A percentile compares a stretch with the other conserved stretches of the same genome.
These are phyloP conservation scores for Inonotus obliquus DNA, from an alignment of 1,284 basidiomycete genomes.

Conservation along the genomic window DNA sequence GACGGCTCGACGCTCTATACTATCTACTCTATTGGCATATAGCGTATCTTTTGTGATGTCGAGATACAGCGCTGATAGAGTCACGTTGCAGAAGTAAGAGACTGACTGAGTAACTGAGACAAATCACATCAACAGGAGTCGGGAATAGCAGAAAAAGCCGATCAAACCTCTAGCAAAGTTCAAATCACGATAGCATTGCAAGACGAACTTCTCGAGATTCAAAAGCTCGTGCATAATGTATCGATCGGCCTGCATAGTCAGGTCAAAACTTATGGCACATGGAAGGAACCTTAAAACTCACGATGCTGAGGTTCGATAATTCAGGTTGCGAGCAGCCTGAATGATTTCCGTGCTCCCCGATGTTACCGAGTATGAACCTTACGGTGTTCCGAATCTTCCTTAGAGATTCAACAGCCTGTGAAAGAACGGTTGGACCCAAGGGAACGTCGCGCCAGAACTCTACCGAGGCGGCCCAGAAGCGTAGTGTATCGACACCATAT, in stretches of 20 bases:
- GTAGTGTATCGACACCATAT: slow-evolving; percentile 84
- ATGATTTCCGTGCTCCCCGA: slow-evolving; percentile 40
- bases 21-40: slow-evolving; percentile 65
- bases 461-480: slow-evolving; percentile 90
- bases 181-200: slow-evolving; percentile 68
- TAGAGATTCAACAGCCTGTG: slow-evolving; percentile 74
- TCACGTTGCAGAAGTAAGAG: slow-evolving; percentile 65
- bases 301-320: slow-evolving; percentile 54
- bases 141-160: background rate
- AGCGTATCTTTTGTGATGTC: slow-evolving; percentile 90
- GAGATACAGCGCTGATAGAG: slow-evolving; percentile 83
- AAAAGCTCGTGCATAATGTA: slow-evolving; percentile 86
- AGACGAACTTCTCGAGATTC: slow-evolving; percentile 61
- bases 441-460: slow-evolving; percentile 90
- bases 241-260: slow-evolving; percentile 58
- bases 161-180: slow-evolving; percentile 80
- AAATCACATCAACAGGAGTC: background rate
- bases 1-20: slow-evolving; percentile 55
- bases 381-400: slow-evolving; percentile 87
- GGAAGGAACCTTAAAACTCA: slow-evolving; percentile 32
- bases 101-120: slow-evolving; percentile 52
- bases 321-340: slow-evolving; percentile 33
- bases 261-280: slow-evolving; percentile 10
- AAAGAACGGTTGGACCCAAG: slow-evolving; percentile 76
- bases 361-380: slow-evolving; percentile 87